Percentiles rank a stretch among this genome's conserved stretches.
phyloP scores from a whole-genome alignment of 495 filamentous ascomycete genomes.

The Oidiodendron maius region DNA sequence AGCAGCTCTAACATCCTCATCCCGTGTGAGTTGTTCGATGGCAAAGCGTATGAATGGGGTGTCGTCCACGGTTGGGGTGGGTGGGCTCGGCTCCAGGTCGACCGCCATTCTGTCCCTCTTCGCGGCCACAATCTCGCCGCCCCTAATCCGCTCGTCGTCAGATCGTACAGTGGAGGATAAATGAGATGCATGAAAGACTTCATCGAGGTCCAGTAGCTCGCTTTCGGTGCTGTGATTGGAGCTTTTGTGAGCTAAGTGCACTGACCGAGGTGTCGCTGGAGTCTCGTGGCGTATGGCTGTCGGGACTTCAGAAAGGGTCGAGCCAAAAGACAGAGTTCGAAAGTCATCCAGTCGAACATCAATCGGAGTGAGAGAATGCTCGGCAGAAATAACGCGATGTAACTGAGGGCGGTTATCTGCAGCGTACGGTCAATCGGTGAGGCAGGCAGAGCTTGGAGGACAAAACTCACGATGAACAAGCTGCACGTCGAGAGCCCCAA shows the following conservation, averaged over 20 bases:
- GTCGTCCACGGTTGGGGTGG: conserved; percentile 57
- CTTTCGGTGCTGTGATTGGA: conserved; percentile 19
- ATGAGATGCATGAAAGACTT: conserved; percentile 13
- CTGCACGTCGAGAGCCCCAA: conserved; percentile 10
- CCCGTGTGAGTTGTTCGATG: conserved; percentile 64
- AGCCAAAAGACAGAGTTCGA: conserved; percentile 35
- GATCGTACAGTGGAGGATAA: conserved; percentile 28
- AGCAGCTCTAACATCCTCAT: conserved; percentile 44
- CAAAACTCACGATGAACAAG: conserved; percentile 14
- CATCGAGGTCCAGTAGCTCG: conserved; percentile 21
- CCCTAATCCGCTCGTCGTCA: conserved; percentile 27
- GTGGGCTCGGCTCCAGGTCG: conserved; percentile 27
- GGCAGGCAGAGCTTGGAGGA: conserved; percentile 12
- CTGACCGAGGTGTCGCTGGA: conserved; percentile 6
- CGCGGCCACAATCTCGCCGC: conserved; percentile 25
- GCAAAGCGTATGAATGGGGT: conserved; percentile 68
- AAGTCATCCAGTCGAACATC: conserved; percentile 44
- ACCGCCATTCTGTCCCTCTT: conserved; percentile 13
- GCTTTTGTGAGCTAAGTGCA: too few species aligned
- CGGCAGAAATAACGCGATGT: conserved; percentile 45
- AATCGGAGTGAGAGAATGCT: conserved; percentile 60
- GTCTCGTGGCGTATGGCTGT: conserved; percentile 47
- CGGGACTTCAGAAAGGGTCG: conserved; percentile 40
- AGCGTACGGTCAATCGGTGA: conserved; percentile 7
- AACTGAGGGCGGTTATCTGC: conserved; percentile 50